Percentiles rank a stretch among this genome's conserved stretches.
Evolutionary conservation across 345 rosid species (phyloP).

Genomic region (Cardamine resedifolia): DNA sequence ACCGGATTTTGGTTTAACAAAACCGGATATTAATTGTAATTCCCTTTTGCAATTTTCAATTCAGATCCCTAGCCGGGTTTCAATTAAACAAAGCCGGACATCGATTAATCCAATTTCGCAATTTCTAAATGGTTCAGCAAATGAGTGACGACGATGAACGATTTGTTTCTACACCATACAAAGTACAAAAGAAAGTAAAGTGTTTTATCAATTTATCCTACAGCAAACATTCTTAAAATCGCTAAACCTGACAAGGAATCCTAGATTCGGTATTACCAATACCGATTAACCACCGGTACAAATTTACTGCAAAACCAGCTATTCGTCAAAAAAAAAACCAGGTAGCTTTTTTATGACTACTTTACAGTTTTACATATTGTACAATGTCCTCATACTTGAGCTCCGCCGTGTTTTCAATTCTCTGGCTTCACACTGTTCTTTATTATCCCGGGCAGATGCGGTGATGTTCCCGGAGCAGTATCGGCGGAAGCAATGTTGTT

Average conservation of each 20-base stretch:
- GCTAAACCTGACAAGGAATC: constrained; percentile 10
- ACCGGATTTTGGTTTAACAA: background rate
- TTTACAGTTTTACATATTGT: constrained; percentile 69
- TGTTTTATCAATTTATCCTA: background rate
- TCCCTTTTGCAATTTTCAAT: background rate
- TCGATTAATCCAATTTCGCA: background rate
- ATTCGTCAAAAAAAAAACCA: background rate
- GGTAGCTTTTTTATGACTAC: constrained; percentile 34
- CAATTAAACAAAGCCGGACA: background rate
- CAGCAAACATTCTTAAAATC: constrained; percentile 12
- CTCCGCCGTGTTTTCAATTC: constrained; percentile 43
- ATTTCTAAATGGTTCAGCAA: background rate
- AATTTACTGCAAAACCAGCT: constrained; percentile 16
- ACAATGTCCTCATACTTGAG: constrained; percentile 29
- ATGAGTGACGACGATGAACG: background rate
- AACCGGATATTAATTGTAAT: background rate
- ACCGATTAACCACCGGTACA: constrained; percentile 14
- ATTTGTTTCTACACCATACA: background rate
- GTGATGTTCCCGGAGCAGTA: constrained; percentile 46
- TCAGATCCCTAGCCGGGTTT: background rate
- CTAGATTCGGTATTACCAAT: constrained; percentile 18
- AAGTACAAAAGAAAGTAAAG: background rate
- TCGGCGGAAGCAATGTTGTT: constrained; percentile 25
- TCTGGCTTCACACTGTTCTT: constrained; percentile 77
- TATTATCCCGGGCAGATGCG: constrained; percentile 61